A percentile compares a stretch with the other conserved stretches of the same genome.
Evolutionary conservation across 2,329 filamentous ascomycete genomes (phyloP).

Genomic region (Aspergillus brunneoviolaceus): DNA sequence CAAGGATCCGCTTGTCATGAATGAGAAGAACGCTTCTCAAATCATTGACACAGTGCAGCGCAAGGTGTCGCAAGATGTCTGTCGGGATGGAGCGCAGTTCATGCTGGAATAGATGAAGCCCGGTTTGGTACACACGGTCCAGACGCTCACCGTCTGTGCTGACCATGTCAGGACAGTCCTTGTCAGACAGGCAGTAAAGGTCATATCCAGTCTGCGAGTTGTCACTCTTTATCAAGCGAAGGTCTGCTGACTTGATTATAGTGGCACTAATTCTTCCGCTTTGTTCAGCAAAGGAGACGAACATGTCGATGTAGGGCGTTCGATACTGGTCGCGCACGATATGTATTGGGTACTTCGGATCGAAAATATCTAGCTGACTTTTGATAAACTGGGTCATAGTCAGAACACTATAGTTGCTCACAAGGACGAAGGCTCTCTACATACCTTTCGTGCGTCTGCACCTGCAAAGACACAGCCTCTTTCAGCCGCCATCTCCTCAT

Average conservation of each 20-base stretch:
- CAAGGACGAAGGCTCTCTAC: neutral
- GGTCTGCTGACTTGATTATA: neutral
- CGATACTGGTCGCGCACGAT: slow-evolving; percentile 1
- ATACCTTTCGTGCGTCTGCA: neutral
- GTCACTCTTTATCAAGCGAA: neutral
- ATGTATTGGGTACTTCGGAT: neutral
- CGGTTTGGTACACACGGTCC: slow-evolving; percentile 27
- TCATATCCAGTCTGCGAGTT: slow-evolving; percentile 6
- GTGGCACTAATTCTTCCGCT: neutral
- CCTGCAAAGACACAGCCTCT: slow-evolving; percentile 4
- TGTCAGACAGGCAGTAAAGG: slow-evolving; percentile 13
- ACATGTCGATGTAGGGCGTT: neutral
- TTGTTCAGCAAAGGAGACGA: neutral
- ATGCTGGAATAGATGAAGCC: slow-evolving; percentile 29
- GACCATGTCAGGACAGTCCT: neutral
- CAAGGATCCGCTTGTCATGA: slow-evolving; percentile 34
- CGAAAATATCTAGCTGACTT: neutral
- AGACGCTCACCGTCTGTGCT: slow-evolving; percentile 7
- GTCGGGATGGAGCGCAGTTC: slow-evolving; percentile 24
- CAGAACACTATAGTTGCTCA: neutral
- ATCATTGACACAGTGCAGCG: slow-evolving; percentile 30
- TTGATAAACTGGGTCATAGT: neutral
- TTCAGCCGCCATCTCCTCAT: slow-evolving; percentile 4
- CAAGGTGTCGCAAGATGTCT: slow-evolving; percentile 27
- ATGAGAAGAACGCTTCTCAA: slow-evolving; percentile 30